These are phyloP conservation scores for Termitomyces sp. DNA, from an alignment of 768 basidiomycete genomes.

Conservation along the genomic window DNA sequence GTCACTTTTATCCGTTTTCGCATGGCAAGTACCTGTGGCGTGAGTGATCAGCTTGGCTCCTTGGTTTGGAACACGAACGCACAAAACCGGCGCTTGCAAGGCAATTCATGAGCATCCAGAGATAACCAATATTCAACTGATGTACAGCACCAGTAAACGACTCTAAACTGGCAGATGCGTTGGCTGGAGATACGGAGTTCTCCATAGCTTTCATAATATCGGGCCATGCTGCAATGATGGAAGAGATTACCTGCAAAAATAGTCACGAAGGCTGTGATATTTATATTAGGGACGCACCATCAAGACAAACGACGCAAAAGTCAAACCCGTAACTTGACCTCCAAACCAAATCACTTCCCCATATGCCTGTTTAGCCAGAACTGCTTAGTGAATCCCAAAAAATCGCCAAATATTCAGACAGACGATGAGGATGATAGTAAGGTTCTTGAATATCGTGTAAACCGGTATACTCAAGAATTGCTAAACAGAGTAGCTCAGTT, in stretches of 20 bases:
- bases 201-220: slow-evolving; percentile 56
- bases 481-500: slow-evolving; percentile 32
- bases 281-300: slow-evolving; percentile 54
- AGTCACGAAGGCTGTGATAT: neutral
- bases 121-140: slow-evolving; percentile 72
- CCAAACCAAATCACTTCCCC: slow-evolving; percentile 98
- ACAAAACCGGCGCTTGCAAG: slow-evolving; percentile 87
- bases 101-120: slow-evolving; percentile 97
- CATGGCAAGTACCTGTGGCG: slow-evolving; percentile 82
- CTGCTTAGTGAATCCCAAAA: slow-evolving; percentile 1
- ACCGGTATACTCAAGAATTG: slow-evolving; percentile 97
- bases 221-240: slow-evolving; percentile 93
- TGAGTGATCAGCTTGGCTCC: slow-evolving; percentile 6
- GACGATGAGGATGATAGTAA: slow-evolving; percentile 98
- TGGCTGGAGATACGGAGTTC: neutral
- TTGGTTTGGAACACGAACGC: slow-evolving; percentile 23
- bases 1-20: slow-evolving; percentile 93
- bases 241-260: slow-evolving; percentile 71
- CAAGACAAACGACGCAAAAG: slow-evolving; percentile 83
- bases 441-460: slow-evolving; percentile 98
- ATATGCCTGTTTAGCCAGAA: slow-evolving; percentile 60
- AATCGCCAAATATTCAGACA: slow-evolving; percentile 20
- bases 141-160: slow-evolving; percentile 40
- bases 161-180: slow-evolving; percentile 19
- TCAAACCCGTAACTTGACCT: slow-evolving; percentile 80